Percentiles rank a stretch among this genome's conserved stretches.
phyloP scores from a whole-genome alignment of 108 stramenopile species.

The Skeletonema tropicum region DNA sequence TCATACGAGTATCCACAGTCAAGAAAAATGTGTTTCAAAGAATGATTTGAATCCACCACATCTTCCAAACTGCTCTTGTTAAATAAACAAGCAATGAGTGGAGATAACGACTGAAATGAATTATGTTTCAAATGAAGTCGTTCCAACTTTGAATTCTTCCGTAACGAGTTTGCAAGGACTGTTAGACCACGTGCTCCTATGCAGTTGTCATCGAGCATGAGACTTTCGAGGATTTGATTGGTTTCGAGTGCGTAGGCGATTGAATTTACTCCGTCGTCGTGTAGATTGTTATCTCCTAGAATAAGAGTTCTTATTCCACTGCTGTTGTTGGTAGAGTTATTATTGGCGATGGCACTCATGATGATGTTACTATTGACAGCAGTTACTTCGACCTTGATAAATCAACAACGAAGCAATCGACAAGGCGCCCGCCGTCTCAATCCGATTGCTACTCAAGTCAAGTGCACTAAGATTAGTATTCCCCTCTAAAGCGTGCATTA shows the following conservation, averaged over 20 bases:
- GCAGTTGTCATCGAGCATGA: constrained; percentile 38
- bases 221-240: constrained; percentile 23
- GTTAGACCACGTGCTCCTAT: constrained; percentile 23
- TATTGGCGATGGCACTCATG: neutral
- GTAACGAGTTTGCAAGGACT: constrained; percentile 17
- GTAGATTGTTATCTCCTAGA: constrained; percentile 39
- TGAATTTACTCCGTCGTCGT: constrained; percentile 32
- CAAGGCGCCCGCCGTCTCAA: constrained; percentile 19
- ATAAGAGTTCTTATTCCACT: constrained; percentile 25
- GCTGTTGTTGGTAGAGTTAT: neutral
- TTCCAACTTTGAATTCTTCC: constrained; percentile 23
- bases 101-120: constrained; percentile 31
- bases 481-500: constrained; percentile 15
- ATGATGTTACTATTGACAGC: neutral
- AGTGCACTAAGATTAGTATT: constrained; percentile 24
- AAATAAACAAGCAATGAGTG: constrained; percentile 31
- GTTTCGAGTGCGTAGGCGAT: constrained; percentile 30
- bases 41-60: constrained; percentile 38
- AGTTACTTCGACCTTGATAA: neutral
- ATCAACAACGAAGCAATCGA: constrained; percentile 26
- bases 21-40: constrained; percentile 40
- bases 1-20: constrained; percentile 43
- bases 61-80: constrained; percentile 29
- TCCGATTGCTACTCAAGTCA: constrained; percentile 37
- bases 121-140: constrained; percentile 39